Evolutionary conservation across 352 stramenopile species (phyloP).

Genomic region (Phytophthora citricola): DNA sequence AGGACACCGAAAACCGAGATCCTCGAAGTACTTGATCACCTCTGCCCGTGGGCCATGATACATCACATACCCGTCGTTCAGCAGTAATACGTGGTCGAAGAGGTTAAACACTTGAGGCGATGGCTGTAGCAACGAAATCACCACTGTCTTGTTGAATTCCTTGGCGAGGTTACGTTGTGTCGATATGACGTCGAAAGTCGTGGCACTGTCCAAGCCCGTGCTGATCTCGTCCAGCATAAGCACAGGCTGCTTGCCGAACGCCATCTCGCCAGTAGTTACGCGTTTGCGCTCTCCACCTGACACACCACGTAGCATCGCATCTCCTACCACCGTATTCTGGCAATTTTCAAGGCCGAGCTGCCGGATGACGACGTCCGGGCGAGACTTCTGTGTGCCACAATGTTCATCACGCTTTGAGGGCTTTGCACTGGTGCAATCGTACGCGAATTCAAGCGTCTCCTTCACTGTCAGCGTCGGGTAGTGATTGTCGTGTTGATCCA

Average conservation of each 20-base stretch:
- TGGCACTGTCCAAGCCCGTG: constrained; percentile 19
- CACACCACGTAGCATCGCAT: constrained; percentile 55
- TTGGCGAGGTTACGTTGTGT: constrained; percentile 40
- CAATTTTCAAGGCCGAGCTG: constrained; percentile 48
- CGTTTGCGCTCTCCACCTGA: constrained; percentile 65
- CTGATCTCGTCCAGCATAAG: constrained; percentile 25
- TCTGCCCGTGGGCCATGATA: constrained; percentile 9
- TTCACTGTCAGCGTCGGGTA: constrained; percentile 72
- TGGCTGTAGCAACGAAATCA: constrained; percentile 45
- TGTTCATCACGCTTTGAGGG: not conserved
- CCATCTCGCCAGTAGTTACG: constrained; percentile 84
- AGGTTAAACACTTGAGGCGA: constrained; percentile 50
- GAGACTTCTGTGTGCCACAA: not conserved
- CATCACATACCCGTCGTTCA: constrained; percentile 46
- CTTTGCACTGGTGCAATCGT: not conserved
- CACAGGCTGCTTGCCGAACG: constrained; percentile 61
- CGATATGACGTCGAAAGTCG: constrained; percentile 51
- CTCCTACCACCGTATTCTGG: constrained; percentile 73
- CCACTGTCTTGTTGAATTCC: constrained; percentile 40
- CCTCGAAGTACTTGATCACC: constrained; percentile 27
- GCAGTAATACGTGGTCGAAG: constrained; percentile 54
- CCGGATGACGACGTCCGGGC: constrained; percentile 39
- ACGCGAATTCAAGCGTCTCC: constrained; percentile 55
- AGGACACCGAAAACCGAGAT: constrained; percentile 37
- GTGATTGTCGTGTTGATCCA: constrained; percentile 80